Evolutionary conservation across 345 rosid genomes (phyloP), one percentile per base, ranked within the genome.

Genomic region (Balakata baccata): DNA sequence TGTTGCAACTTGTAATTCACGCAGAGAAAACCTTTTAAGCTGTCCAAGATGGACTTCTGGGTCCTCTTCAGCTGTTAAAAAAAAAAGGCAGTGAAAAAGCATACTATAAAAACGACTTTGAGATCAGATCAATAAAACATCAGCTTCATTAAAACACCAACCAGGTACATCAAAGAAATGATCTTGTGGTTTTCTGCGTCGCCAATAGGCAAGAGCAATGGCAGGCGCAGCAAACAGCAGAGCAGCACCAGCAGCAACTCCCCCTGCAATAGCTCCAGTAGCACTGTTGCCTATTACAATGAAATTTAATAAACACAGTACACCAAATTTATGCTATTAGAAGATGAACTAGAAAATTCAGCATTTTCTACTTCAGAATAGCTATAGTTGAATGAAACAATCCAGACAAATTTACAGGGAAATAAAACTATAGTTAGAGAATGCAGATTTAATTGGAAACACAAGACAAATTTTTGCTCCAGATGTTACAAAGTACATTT

Each of bases 191-290:
- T 74, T 91, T 76, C 87, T 89, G 73, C 87, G 80, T 74, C 90
- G 77, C 92, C 91, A 89, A 77, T 69, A 87, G 52, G 92, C 93
- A 78, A 95, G 89, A 56, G 89, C 90, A 64, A 95, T 84, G 80
- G 96, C 98, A 34, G 98, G 98, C 56, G 86, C 94, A 59, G 98
- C 98, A 82, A 95, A 92, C 71, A 95, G 82, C 83, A 95, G 83
- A 63, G 96, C 96, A 80, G 98, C 97, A 68, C 97, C 98, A 54
- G 98, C 98, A 78, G 97, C 98, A 71, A 95, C 99, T 68, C 99
- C 99, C 45, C 98, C 98, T 34, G 97, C 98, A 78, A 92, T 95
- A 73, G 92, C 87, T 78, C 96, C 97, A 75, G 90, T 94, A 47
- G 79, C 83, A 79, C 80, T 85, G 63, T 75, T 77, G 80, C 87